Conservation (phyloP, 1,139 yeast genomes). For the Zygosaccharomyces sapae region DNA sequence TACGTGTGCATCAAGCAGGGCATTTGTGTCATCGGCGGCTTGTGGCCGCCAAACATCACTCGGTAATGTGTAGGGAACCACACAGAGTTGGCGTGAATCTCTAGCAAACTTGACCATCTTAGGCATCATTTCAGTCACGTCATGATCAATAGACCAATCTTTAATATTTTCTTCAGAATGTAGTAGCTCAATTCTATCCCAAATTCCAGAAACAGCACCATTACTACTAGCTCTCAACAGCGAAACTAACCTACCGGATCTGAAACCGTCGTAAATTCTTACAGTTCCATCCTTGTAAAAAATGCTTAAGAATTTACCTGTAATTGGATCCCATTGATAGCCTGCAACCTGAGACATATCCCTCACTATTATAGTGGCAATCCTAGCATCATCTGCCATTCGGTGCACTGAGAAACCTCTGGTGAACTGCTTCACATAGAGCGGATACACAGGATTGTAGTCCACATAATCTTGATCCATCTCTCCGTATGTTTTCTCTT, state of each 20-base stretch:
- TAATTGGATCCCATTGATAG: constrained; percentile 26
- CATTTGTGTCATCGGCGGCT: constrained; percentile 10
- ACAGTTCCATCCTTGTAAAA: constrained; percentile 27
- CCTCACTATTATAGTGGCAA: constrained; percentile 25
- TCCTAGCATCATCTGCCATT: constrained; percentile 18
- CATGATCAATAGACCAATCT: constrained; percentile 12
- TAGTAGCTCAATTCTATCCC: constrained; percentile 20
- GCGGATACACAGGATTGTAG: constrained; percentile 16
- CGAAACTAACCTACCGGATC: constrained; percentile 28
- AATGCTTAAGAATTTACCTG: constrained; percentile 25
- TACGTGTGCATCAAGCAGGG: constrained; percentile 15
- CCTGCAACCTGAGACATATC: constrained; percentile 20
- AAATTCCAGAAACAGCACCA: constrained; percentile 15
- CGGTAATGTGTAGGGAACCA: constrained; percentile 17
- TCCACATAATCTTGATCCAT: background rate
- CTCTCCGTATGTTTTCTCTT: background rate
- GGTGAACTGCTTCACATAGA: constrained; percentile 13
- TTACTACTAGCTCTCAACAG: constrained; percentile 17
- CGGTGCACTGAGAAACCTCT: constrained; percentile 20
- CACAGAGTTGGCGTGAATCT: constrained; percentile 16
- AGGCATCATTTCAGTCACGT: constrained; percentile 22
- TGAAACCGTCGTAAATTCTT: constrained; percentile 26
- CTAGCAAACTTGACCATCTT: constrained; percentile 20
- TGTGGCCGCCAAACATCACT: constrained; percentile 17
- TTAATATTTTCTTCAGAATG: background rate